A percentile compares a stretch with the other conserved stretches of the same genome.
These are phyloP conservation scores for Fusarium odoratissimum DNA, from an alignment of 2,329 filamentous ascomycete genomes.

Conservation along the genomic window DNA sequence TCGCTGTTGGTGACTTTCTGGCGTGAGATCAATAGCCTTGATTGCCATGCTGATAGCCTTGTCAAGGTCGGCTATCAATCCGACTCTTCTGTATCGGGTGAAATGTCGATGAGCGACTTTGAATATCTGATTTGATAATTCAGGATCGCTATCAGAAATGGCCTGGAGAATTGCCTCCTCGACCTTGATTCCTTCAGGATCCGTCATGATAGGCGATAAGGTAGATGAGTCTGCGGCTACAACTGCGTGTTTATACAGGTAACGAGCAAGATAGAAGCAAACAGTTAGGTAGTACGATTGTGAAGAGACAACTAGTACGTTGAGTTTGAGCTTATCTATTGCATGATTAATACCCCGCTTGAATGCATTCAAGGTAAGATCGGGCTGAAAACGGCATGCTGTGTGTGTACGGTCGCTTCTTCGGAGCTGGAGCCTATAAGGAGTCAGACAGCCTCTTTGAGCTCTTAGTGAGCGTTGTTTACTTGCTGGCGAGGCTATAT, in stretches of 20 bases:
- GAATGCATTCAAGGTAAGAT: neutral
- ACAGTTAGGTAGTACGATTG: neutral
- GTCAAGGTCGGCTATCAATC: neutral
- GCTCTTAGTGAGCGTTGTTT: neutral
- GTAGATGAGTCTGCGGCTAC: too few relatives aligned
- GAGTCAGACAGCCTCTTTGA: neutral
- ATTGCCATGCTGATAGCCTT: neutral
- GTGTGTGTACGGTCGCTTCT: neutral
- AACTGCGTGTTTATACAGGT: neutral
- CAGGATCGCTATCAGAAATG: neutral
- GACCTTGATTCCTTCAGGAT: neutral
- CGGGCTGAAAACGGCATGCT: neutral
- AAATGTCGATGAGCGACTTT: neutral
- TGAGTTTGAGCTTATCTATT: neutral
- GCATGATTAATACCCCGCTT: neutral
- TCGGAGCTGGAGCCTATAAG: neutral
- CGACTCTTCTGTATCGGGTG: neutral
- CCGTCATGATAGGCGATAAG: neutral
- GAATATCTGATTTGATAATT: neutral
- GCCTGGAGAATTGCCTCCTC: neutral
- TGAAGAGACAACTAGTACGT: neutral
- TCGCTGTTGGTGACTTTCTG: neutral
- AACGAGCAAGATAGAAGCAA: neutral
- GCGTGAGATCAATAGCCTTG: neutral
- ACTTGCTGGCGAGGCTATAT: too few relatives aligned